phyloP scores from a whole-genome alignment of 441 rosid genomes.

The Euphorbia corollata region DNA sequence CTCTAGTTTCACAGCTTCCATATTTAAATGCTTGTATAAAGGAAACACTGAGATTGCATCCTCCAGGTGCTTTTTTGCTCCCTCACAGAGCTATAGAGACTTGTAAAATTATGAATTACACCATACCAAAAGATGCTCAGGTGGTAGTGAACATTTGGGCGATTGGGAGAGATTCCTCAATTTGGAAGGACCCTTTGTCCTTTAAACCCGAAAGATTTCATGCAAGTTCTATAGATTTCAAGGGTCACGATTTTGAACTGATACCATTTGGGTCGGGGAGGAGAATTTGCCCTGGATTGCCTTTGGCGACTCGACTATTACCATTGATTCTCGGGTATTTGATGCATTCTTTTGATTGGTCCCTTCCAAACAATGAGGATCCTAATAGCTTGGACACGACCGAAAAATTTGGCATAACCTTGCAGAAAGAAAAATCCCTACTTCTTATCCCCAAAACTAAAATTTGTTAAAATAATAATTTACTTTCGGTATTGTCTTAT shows the following conservation, averaged over 20 bases:
- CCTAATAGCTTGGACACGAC: not conserved
- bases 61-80: conserved; percentile 41
- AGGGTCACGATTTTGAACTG: conserved; percentile 11
- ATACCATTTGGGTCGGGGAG: conserved; percentile 42
- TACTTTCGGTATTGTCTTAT: too few species aligned
- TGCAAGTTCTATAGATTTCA: not conserved
- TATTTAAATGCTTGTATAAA: conserved; percentile 40
- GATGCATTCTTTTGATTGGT: conserved; percentile 11
- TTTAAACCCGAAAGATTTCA: conserved; percentile 18
- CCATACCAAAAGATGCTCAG: conserved; percentile 34
- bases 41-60: conserved; percentile 38
- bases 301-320: conserved; percentile 8
- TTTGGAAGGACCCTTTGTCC: conserved; percentile 33
- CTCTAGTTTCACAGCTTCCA: conserved; percentile 26
- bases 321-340: conserved; percentile 3
- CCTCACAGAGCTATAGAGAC: conserved; percentile 39
- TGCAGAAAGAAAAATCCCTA: conserved; percentile 17
- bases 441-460: conserved; percentile 7
- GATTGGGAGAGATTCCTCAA: conserved; percentile 37
- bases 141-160: conserved; percentile 39
- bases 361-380: conserved; percentile 4
- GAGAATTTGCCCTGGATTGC: conserved; percentile 14
- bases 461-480: too few species aligned
- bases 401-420: conserved; percentile 17
- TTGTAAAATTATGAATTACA: conserved; percentile 31